Evolutionary conservation across 306 rosid species (phyloP).

Genomic region (Abrus precatorius): DNA sequence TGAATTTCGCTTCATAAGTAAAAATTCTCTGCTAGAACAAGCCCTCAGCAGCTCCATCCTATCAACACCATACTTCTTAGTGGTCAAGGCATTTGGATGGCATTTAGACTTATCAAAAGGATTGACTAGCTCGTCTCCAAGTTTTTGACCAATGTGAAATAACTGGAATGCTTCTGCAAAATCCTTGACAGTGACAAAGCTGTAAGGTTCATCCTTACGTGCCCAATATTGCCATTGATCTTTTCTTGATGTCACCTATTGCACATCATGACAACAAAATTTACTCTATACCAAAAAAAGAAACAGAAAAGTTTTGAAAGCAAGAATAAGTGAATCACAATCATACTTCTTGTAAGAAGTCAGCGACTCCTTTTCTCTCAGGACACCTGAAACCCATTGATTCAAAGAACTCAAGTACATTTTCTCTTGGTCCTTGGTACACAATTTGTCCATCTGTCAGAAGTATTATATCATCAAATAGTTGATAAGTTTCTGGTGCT

Average conservation of each 20-base stretch:
- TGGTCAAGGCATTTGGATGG: conserved; percentile 72
- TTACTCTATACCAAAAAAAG: neutral
- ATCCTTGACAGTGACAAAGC: conserved; percentile 73
- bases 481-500: conserved; percentile 88
- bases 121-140: conserved; percentile 81
- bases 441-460: conserved; percentile 61
- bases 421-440: conserved; percentile 61
- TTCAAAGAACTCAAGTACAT: conserved; percentile 68
- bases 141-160: conserved; percentile 71
- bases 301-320: neutral
- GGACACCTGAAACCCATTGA: conserved; percentile 86
- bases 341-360: conserved; percentile 63
- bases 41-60: conserved; percentile 76
- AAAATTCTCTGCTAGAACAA: conserved; percentile 75
- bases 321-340: conserved; percentile 22
- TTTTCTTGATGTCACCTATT: conserved; percentile 62
- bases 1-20: conserved; percentile 92
- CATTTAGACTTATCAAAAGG: conserved; percentile 75
- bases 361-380: conserved; percentile 66
- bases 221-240: conserved; percentile 96
- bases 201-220: conserved; percentile 68
- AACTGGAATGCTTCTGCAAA: conserved; percentile 76
- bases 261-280: conserved; percentile 33
- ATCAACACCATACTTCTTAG: conserved; percentile 72
- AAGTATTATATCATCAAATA: conserved; percentile 82